Percentiles rank a stretch among this genome's conserved stretches.
phyloP scores from a whole-genome alignment of 768 basidiomycete genomes.

The Ephemerocybe angulata region DNA sequence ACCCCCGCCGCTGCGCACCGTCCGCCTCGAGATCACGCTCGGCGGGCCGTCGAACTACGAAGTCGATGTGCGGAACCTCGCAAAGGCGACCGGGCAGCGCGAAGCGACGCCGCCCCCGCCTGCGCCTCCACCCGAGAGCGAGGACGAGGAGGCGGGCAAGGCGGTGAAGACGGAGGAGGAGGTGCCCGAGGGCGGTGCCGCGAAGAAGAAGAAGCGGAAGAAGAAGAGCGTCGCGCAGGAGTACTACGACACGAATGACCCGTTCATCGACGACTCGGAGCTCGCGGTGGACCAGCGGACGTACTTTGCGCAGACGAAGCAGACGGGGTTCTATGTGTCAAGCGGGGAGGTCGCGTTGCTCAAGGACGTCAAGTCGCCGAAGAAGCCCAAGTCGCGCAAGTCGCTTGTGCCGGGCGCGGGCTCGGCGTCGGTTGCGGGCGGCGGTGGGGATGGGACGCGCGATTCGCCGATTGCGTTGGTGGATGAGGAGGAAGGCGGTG shows the following conservation, averaged over 20 bases:
- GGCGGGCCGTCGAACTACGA: conserved; percentile 76
- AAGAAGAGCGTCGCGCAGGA: conserved; percentile 56
- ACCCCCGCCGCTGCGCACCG: conserved; percentile 53
- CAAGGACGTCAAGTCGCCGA: conserved; percentile 71
- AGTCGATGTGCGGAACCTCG: conserved; percentile 56
- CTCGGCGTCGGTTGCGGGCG: conserved; percentile 5
- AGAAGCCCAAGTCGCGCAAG: conserved; percentile 72
- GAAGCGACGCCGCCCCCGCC: conserved; percentile 55
- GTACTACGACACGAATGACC: conserved; percentile 89
- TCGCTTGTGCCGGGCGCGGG: conserved; percentile 24
- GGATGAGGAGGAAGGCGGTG: conserved; percentile 26
- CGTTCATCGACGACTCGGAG: conserved; percentile 98
- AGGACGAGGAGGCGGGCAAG: conserved; percentile 49
- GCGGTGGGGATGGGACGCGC: conserved; percentile 36
- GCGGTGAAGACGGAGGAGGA: conserved; percentile 23
- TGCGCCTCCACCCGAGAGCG: conserved; percentile 43
- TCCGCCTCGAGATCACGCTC: conserved; percentile 64
- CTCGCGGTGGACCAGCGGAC: conserved; percentile 86
- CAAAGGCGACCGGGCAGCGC: conserved; percentile 65
- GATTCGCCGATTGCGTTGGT: conserved; percentile 50
- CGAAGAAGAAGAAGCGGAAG: conserved; percentile 38
- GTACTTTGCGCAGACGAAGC: conserved; percentile 87
- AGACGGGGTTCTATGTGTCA: conserved; percentile 90
- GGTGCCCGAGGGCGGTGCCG: conserved; percentile 23
- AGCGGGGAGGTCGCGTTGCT: conserved; percentile 83